Base-by-base conservation (phyloP, 1,139 yeast species). In the Saccharomyces hybrid region DNA sequence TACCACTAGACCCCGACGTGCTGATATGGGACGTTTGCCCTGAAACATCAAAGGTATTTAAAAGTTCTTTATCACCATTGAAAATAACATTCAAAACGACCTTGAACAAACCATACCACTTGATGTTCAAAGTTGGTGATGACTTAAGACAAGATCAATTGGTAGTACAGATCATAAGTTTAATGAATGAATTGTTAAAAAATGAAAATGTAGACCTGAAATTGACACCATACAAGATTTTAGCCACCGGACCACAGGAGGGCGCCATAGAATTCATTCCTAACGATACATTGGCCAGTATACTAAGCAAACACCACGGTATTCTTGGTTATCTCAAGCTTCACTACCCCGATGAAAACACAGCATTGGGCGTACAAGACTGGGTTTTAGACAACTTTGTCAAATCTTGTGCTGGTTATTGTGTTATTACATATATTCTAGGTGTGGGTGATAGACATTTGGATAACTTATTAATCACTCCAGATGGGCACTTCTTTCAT, bases 391-490 rank as follows among this genome's bases (percentile, higher is more conserved):
- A 93, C 62, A 93, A 88, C 60, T 95, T 88, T 71, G 95, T 95
- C 11, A 82, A 91, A 59, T 89, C 97, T 2, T 90, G 98, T 70
- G 99, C 99, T 30, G 99, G 99, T 0, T 93, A 95, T 68, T 93
- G 98, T 76, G 99, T 95, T 2, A 88, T 95, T 38, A 95, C 99
- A 0, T 95, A 95, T 65, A 74, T 95, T 4, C 73, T 95, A 11
- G 99, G 99, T 3, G 97, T 95, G 8, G 99, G 99, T 16, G 99
- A 95, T 71, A 79, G 99, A 53, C 99, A 95, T 73, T 75, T 95
- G 58, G 99, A 95, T 64, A 95, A 95, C 65, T 74, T 95, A 58
- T 75, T 95, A 41, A 76, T 82, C 23, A 76, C 81, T n/a, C 82
- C 86, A 1, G 87, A 86, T 68, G 97, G 88, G 2, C 89, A 85